Evolutionary conservation across 2,329 filamentous ascomycete species (phyloP).

Genomic region (Neofusicoccum kwambonambiense): DNA sequence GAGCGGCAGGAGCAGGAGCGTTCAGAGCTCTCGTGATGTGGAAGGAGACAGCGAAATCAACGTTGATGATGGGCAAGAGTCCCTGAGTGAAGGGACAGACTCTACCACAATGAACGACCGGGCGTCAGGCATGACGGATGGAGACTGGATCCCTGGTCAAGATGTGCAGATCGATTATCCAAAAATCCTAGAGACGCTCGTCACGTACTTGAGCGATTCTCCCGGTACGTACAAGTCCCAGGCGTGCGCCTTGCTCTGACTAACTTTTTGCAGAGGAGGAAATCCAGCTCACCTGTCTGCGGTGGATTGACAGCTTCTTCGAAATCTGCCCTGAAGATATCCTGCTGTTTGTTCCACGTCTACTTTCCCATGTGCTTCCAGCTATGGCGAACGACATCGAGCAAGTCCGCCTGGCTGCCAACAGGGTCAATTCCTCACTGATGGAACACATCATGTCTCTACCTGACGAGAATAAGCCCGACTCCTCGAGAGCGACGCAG

Average conservation of each 20-base stretch:
- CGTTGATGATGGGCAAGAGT: conserved; percentile 50
- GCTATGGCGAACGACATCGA: conserved; percentile 92
- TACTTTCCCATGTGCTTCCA: conserved; percentile 87
- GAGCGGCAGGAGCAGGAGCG: conserved; percentile 31
- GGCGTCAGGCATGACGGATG: conserved; percentile 60
- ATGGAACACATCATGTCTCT: conserved; percentile 94
- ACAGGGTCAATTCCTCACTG: conserved; percentile 82
- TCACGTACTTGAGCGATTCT: conserved; percentile 81
- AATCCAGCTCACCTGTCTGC: conserved; percentile 82
- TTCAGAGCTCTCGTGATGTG: conserved; percentile 24
- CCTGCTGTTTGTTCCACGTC: conserved; percentile 86
- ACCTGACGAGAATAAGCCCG: conserved; percentile 59
- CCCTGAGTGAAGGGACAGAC: conserved; percentile 38
- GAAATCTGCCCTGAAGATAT: conserved; percentile 98
- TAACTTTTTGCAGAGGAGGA: conserved; percentile 68
- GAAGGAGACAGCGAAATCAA: conserved; percentile 59
- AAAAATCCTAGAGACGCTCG: conserved; percentile 86
- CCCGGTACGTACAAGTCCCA: conserved; percentile 56
- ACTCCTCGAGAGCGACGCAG: conserved; percentile 40
- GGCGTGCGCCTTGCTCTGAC: conserved; percentile 21
- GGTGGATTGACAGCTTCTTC: conserved; percentile 95
- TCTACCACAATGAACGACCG: conserved; percentile 37
- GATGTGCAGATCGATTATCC: conserved; percentile 94
- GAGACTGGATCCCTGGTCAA: conserved; percentile 96
- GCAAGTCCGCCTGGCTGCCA: conserved; percentile 81